A percentile compares a stretch with the other conserved stretches of the same genome.
Evolutionary conservation across 1,284 basidiomycete genomes (phyloP).

Genomic region (Ustilago hordei): DNA sequence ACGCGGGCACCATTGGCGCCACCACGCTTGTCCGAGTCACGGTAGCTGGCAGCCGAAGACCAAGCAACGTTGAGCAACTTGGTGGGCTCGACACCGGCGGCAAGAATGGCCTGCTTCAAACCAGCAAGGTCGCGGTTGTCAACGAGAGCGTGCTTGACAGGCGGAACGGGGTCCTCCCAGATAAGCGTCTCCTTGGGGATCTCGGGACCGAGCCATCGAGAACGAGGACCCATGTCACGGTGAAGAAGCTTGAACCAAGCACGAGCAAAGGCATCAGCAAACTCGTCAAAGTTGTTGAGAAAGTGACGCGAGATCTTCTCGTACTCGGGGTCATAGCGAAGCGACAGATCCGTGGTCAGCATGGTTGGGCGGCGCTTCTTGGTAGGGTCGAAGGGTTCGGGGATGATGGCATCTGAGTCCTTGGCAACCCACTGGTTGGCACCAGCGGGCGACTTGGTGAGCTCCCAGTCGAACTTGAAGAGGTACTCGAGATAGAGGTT

Average conservation of each 20-base stretch:
- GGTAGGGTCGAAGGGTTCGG: slow-evolving; percentile 42
- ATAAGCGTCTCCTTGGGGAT: slow-evolving; percentile 42
- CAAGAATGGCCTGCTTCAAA: slow-evolving; percentile 45
- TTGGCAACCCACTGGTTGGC: slow-evolving; percentile 48
- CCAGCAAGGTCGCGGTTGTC: slow-evolving; percentile 43
- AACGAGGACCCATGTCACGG: slow-evolving; percentile 49
- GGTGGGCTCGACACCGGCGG: slow-evolving; percentile 38
- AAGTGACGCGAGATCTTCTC: slow-evolving; percentile 44
- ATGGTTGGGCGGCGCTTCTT: slow-evolving; percentile 51
- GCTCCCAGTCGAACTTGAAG: slow-evolving; percentile 50
- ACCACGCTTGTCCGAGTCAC: slow-evolving; percentile 44
- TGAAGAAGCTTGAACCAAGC: slow-evolving; percentile 53
- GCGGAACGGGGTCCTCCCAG: slow-evolving; percentile 44
- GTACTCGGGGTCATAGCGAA: slow-evolving; percentile 44
- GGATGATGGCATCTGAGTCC: slow-evolving; percentile 48
- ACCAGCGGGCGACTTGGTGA: slow-evolving; percentile 44
- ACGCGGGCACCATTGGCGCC: slow-evolving; percentile 48
- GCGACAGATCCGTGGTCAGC: slow-evolving; percentile 43
- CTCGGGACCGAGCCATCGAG: slow-evolving; percentile 46
- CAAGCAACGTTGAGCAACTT: slow-evolving; percentile 44
- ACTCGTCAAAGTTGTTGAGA: slow-evolving; percentile 43
- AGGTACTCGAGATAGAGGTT: slow-evolving; percentile 53
- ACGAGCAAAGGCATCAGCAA: slow-evolving; percentile 39
- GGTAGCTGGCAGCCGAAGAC: slow-evolving; percentile 43
- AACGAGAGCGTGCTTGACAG: slow-evolving; percentile 34